Evolutionary conservation across 768 basidiomycete genomes (phyloP), one percentile per base, ranked within the genome.

Genomic region (Macrolepiota fuliginosa): DNA sequence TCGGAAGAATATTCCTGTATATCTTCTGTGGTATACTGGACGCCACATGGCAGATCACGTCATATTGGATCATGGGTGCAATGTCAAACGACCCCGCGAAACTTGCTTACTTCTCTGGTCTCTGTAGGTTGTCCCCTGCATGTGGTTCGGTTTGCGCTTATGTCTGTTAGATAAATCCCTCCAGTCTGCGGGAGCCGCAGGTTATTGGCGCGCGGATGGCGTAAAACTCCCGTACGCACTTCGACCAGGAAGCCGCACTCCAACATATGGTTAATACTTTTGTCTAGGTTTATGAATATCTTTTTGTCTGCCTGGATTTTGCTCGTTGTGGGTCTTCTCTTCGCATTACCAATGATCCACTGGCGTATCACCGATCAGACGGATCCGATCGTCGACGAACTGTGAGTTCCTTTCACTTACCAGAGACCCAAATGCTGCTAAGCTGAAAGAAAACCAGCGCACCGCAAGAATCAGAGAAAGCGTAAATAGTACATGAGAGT

Each of bases 81-180:
- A 90, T 94, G 87, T 90, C 89, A 22, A 92, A 93, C 65, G 86
- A 92, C 71, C 85, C 89, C 7, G 83, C 81, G 1, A 91, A 91
- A 70, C 83, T 94, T 22, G 91, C 91, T 0, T 82, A 91, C 69
- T 88, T 94, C 67, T 78, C 87, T 15, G 92, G 92, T 45, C 90
- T 94, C 68, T 93, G 91, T 92, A 69, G 66, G 89, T 81, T 9
- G 45, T 40, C 32, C 10, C 19, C 63, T 19, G n/a, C 36, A 24
- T 40, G 57, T 24, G 29, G 53, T 3, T 51, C n/a, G 35, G 19
- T 51, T 37, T 40, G n/a, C 19, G 25, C 15, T 46, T 13, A 61
- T 53, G 5, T 49, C 3, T 13, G 57, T 35, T 60, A 83, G 89
- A 90, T 65, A 90, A 92, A 69, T 87, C 86, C 2, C 75, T 91